Conservation (phyloP, 129 eudicot genomes). For the Ambrosia trifida region DNA sequence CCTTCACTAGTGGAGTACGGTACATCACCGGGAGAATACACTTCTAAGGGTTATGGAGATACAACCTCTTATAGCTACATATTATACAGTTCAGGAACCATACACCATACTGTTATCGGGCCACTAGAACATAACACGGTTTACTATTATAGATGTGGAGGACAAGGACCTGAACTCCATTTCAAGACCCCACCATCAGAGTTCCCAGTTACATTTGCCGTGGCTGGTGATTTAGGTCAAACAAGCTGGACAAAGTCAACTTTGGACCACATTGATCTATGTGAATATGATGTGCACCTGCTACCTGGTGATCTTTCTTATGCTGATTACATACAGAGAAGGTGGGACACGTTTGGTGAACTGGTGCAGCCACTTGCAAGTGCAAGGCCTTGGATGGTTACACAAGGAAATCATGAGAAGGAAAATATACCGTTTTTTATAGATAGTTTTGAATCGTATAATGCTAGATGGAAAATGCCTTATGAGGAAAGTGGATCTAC, state of each 20-base stretch:
- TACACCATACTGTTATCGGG: slow-evolving; percentile 89
- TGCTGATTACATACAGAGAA: slow-evolving; percentile 73
- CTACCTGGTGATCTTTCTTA: slow-evolving; percentile 93
- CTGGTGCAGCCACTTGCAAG: slow-evolving; percentile 95
- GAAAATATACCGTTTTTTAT: slow-evolving; percentile 63
- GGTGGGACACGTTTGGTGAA: slow-evolving; percentile 90
- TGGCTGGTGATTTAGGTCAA: slow-evolving; percentile 96
- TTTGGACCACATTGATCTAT: slow-evolving; percentile 69
- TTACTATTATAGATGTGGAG: slow-evolving; percentile 86
- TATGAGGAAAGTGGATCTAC: slow-evolving; percentile 83
- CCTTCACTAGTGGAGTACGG: slow-evolving; percentile 84
- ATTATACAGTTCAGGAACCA: slow-evolving; percentile 69
- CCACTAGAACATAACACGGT: slow-evolving; percentile 65
- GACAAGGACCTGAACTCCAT: slow-evolving; percentile 71
- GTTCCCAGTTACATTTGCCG: slow-evolving; percentile 79
- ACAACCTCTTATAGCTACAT: slow-evolving; percentile 63
- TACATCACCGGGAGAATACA: slow-evolving; percentile 68
- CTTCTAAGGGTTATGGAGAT: slow-evolving; percentile 57
- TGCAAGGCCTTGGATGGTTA: slow-evolving; percentile 91
- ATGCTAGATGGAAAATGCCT: slow-evolving; percentile 99
- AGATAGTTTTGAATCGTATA: slow-evolving; percentile 65
- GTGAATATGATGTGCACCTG: slow-evolving; percentile 76
- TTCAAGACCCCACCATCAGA: slow-evolving; percentile 81
- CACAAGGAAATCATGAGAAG: slow-evolving; percentile 63
- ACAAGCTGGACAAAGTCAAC: slow-evolving; percentile 96